Percentiles rank a stretch among this genome's conserved stretches.
Evolutionary conservation across 306 rosid genomes (phyloP).

Genomic region (Cucurbita ficifolia): DNA sequence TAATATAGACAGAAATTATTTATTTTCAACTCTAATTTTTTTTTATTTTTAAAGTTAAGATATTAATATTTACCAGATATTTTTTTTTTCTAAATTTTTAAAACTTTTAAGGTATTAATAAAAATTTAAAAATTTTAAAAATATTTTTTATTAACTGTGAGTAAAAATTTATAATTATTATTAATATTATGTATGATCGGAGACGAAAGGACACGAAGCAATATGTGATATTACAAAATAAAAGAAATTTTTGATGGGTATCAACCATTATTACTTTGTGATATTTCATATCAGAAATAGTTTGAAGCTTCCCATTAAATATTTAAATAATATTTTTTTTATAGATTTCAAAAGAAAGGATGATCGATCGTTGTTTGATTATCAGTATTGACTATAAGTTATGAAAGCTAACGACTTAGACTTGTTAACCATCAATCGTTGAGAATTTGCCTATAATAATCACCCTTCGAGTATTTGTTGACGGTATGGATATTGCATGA

Average conservation of each 20-base stretch:
- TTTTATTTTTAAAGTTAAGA: too few species aligned
- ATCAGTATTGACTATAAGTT: background rate
- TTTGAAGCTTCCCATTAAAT: background rate
- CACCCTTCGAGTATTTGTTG: background rate
- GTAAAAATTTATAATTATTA: background rate
- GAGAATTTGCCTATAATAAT: background rate
- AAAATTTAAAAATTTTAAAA: too few species aligned
- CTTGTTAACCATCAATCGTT: background rate
- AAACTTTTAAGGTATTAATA: too few species aligned
- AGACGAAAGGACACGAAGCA: background rate
- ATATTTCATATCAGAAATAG: background rate
- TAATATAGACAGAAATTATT: too few species aligned
- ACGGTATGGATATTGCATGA: background rate
- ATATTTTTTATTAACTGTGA: background rate
- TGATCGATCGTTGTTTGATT: background rate
- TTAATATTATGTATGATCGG: background rate
- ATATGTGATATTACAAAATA: background rate
- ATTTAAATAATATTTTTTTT: background rate
- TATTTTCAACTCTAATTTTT: too few species aligned
- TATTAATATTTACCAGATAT: too few species aligned
- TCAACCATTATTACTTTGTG: background rate
- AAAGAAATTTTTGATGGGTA: background rate
- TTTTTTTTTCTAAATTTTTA: too few species aligned
- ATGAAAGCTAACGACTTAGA: background rate
- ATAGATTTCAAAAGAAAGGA: background rate